phyloP scores from a whole-genome alignment of 2,329 filamentous ascomycete genomes.

The Fragosphaeria purpurea region DNA sequence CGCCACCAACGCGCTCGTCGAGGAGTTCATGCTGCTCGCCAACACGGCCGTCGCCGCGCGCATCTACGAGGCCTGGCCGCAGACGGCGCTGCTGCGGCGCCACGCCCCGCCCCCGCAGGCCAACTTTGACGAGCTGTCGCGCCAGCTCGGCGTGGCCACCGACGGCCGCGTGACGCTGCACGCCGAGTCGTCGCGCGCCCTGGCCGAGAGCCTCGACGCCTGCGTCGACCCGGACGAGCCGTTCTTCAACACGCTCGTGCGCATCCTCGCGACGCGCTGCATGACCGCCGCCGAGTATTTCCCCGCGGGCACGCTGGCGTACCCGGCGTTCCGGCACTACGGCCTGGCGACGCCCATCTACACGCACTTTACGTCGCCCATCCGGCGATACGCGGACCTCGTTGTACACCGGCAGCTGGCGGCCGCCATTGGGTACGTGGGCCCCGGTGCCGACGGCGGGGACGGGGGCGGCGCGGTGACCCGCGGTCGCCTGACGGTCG shows the following conservation, averaged over 20 bases:
- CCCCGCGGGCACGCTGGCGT: conserved; percentile 83
- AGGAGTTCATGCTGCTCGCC: conserved; percentile 98
- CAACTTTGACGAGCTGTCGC: conserved; percentile 89
- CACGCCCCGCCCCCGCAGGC: conserved; percentile 88
- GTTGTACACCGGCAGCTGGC: conserved; percentile 71
- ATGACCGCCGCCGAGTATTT: conserved; percentile 99
- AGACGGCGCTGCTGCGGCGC: conserved; percentile 86
- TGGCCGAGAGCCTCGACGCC: conserved; percentile 81
- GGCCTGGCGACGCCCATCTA: conserved; percentile 95
- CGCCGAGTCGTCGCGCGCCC: conserved; percentile 79
- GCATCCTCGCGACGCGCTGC: conserved; percentile 94
- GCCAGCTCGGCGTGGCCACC: conserved; percentile 64
- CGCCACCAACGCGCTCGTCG: conserved; percentile 93
- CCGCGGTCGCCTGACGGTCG: conserved; percentile 75
- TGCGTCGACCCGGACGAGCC: conserved; percentile 74
- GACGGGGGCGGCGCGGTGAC: conserved; percentile 69
- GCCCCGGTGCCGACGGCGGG: conserved; percentile 76
- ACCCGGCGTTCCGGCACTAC: conserved; percentile 93
- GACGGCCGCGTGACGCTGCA: conserved; percentile 73
- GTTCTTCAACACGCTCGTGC: conserved; percentile 97
- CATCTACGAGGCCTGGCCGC: conserved; percentile 85
- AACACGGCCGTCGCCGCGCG: conserved; percentile 89
- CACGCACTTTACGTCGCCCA: conserved; percentile 96
- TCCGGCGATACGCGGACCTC: conserved; percentile 94
- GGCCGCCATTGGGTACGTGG: conserved; percentile 89